Percentiles rank a stretch among this genome's conserved stretches.
These are phyloP conservation scores for Sporothrix variecibatus DNA, from an alignment of 2,329 filamentous ascomycete genomes.

Conservation along the genomic window DNA sequence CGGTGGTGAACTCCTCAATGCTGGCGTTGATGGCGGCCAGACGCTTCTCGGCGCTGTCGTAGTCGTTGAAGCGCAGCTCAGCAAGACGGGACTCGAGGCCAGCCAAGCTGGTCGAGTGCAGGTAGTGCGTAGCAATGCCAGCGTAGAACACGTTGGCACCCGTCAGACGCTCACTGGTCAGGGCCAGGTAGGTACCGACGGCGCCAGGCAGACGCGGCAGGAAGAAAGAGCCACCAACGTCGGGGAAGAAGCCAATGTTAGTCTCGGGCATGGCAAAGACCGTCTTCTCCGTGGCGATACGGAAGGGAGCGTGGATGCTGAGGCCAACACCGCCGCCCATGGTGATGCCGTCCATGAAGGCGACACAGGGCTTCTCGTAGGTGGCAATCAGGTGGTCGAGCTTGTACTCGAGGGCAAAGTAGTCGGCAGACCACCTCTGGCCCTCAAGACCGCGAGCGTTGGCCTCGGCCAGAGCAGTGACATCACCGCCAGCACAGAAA, in stretches of 20 bases:
- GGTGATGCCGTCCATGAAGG: slow-evolving; percentile 96
- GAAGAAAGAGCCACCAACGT: slow-evolving; percentile 96
- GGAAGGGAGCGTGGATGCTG: slow-evolving; percentile 90
- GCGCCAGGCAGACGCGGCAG: slow-evolving; percentile 84
- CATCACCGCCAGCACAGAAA: slow-evolving; percentile 93
- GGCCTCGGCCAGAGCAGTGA: slow-evolving; percentile 72
- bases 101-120: slow-evolving; percentile 85
- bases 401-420: slow-evolving; percentile 94
- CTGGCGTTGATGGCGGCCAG: slow-evolving; percentile 77
- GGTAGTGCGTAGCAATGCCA: slow-evolving; percentile 92
- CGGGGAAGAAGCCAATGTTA: slow-evolving; percentile 97
- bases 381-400: slow-evolving; percentile 95
- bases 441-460: slow-evolving; percentile 71
- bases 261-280: slow-evolving; percentile 99
- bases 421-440: slow-evolving; percentile 73
- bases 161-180: slow-evolving; percentile 81
- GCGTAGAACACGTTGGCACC: slow-evolving; percentile 88
- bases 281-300: slow-evolving; percentile 94
- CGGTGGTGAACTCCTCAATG: slow-evolving; percentile 88
- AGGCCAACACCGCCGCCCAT: slow-evolving; percentile 98
- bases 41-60: slow-evolving; percentile 62
- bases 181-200: slow-evolving; percentile 86
- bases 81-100: slow-evolving; percentile 81
- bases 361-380: slow-evolving; percentile 88
- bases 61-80: slow-evolving; percentile 86